Conservation (phyloP, 257 asterid genomes). For the Plectranthus barbatus region DNA sequence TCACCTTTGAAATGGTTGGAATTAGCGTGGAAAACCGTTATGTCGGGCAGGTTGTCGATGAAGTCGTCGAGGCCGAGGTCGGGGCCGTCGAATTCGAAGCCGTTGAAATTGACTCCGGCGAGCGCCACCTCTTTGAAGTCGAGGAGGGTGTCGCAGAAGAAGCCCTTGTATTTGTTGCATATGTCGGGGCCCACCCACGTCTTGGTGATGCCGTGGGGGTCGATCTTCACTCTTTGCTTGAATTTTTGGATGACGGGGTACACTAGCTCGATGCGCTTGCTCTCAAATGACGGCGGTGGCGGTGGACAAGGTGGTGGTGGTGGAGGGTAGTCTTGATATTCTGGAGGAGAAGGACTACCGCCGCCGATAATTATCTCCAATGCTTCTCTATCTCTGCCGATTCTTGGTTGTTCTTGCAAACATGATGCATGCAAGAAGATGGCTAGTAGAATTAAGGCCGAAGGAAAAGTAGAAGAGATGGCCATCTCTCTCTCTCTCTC, state of each 20-base stretch:
- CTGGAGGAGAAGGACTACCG: neutral
- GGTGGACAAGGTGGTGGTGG: neutral
- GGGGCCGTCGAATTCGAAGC: conserved; percentile 17
- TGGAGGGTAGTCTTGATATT: neutral
- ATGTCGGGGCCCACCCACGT: conserved; percentile 18
- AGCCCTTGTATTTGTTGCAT: conserved; percentile 26
- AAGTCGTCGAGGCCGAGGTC: conserved; percentile 13
- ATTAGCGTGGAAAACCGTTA: conserved; percentile 22
- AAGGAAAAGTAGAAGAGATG: neutral
- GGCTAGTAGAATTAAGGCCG: neutral
- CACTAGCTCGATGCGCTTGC: conserved; percentile 15
- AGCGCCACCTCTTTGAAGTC: neutral
- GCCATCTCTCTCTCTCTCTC: neutral
- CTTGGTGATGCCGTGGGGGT: conserved; percentile 15
- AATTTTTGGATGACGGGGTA: conserved; percentile 20
- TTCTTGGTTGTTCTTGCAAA: neutral
- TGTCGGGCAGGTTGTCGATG: conserved; percentile 15
- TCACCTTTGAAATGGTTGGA: conserved; percentile 22
- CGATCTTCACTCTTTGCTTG: conserved; percentile 7
- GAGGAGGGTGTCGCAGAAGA: conserved; percentile 15
- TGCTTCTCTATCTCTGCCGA: conserved; percentile 8
- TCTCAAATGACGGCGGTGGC: neutral
- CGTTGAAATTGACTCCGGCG: conserved; percentile 21
- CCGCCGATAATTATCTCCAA: conserved; percentile 14
- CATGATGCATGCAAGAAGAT: neutral